These are phyloP conservation scores for Aspergillus nidulans DNA, from an alignment of 495 filamentous ascomycete species.

Conservation along the genomic window DNA sequence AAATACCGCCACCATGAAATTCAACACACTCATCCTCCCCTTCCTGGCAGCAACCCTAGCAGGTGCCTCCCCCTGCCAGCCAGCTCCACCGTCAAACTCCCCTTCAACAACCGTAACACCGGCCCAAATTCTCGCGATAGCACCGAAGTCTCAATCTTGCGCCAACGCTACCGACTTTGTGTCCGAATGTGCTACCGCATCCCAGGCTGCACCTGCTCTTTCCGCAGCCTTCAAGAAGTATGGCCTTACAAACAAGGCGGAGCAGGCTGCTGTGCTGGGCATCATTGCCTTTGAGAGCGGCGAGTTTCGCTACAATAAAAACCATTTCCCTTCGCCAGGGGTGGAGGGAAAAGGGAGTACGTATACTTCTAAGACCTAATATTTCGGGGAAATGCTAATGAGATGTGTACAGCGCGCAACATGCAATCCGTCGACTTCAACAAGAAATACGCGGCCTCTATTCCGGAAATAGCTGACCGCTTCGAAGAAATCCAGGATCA, in stretches of 20 bases:
- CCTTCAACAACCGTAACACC: slow-evolving; percentile 29
- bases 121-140: slow-evolving; percentile 45
- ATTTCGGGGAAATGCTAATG: background rate
- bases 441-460: slow-evolving; percentile 55
- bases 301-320: slow-evolving; percentile 65
- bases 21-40: background rate
- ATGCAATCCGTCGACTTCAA: slow-evolving; percentile 67
- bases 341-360: slow-evolving; percentile 65
- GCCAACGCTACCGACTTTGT: slow-evolving; percentile 4
- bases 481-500: slow-evolving; percentile 32
- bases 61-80: background rate
- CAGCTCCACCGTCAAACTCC: background rate
- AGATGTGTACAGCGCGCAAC: slow-evolving; percentile 51
- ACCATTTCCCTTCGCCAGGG: slow-evolving; percentile 50
- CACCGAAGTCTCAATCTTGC: slow-evolving; percentile 31
- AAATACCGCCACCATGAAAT: background rate
- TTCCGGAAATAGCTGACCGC: slow-evolving; percentile 43
- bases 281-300: slow-evolving; percentile 65
- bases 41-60: background rate
- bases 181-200: slow-evolving; percentile 65
- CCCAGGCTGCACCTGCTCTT: slow-evolving; percentile 56
- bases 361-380: too few relatives aligned
- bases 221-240: slow-evolving; percentile 53
- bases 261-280: slow-evolving; percentile 60
- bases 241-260: slow-evolving; percentile 44